Conservation (phyloP, 2,329 filamentous ascomycete species). For the Hysterium pulicare region DNA sequence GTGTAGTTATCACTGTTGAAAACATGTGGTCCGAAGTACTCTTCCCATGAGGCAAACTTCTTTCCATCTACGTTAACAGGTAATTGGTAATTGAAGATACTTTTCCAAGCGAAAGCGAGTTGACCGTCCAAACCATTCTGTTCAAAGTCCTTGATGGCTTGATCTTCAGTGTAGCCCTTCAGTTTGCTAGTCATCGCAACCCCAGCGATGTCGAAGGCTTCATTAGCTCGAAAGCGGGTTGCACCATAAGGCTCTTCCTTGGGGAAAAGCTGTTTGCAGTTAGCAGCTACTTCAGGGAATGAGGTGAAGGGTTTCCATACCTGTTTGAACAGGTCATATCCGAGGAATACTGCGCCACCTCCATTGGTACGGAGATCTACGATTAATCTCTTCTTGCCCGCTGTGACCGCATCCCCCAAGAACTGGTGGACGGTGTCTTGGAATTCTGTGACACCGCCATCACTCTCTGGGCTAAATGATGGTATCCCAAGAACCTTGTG, state of each 20-base stretch:
- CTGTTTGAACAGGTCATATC: constrained; percentile 45
- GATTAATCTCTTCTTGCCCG: constrained; percentile 55
- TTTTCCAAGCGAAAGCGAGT: constrained; percentile 6
- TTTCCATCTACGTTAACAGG: constrained; percentile 16
- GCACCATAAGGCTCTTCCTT: constrained; percentile 37
- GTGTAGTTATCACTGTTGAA: constrained; percentile 28
- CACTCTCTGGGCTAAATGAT: constrained; percentile 18
- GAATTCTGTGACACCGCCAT: constrained; percentile 19
- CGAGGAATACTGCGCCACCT: constrained; percentile 46
- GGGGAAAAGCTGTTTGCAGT: constrained; percentile 43
- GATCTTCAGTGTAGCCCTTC: constrained; percentile 11
- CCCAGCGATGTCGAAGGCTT: constrained; percentile 20
- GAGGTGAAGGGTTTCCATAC: constrained; percentile 1
- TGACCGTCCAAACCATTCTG: not conserved
- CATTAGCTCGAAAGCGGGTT: constrained; percentile 42
- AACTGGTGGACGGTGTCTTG: constrained; percentile 36
- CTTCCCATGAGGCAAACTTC: constrained; percentile 29
- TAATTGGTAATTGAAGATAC: constrained; percentile 22
- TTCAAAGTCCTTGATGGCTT: constrained; percentile 11
- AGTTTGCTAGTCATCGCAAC: constrained; percentile 11
- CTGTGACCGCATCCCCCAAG: constrained; percentile 40
- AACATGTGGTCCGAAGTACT: constrained; percentile 27
- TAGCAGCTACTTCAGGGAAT: not conserved
- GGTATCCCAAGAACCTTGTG: constrained; percentile 36
- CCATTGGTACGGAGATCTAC: constrained; percentile 60